Percentiles rank a stretch among this genome's conserved stretches.
These are phyloP conservation scores for Cyclotella atomus DNA, from an alignment of 108 stramenopile species.

Conservation along the genomic window DNA sequence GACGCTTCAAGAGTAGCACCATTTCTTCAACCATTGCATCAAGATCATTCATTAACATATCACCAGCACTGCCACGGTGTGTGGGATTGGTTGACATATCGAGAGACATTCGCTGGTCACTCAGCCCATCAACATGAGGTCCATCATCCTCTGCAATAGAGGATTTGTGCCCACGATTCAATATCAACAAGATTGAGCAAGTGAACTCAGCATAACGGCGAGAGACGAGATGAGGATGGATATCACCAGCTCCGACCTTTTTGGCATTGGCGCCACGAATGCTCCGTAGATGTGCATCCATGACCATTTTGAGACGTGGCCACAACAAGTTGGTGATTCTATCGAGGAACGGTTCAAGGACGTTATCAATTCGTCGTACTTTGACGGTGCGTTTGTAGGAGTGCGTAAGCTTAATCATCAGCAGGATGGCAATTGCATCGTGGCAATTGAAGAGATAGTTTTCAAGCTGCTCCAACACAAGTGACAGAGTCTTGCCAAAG, in stretches of 20 bases:
- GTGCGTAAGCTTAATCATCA: slow-evolving; percentile 98
- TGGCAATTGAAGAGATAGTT: slow-evolving; percentile 95
- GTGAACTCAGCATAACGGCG: slow-evolving; percentile 97
- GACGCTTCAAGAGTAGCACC: slow-evolving; percentile 75
- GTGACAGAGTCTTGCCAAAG: slow-evolving; percentile 84
- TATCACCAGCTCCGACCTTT: slow-evolving; percentile 89
- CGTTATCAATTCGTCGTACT: slow-evolving; percentile 78
- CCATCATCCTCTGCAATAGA: slow-evolving; percentile 5
- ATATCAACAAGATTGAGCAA: slow-evolving; percentile 87
- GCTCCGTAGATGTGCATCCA: slow-evolving; percentile 92
- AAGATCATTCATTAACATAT: slow-evolving; percentile 86
- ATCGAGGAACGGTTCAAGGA: slow-evolving; percentile 95
- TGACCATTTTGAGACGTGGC: slow-evolving; percentile 96
- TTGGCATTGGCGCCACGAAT: slow-evolving; percentile 82
- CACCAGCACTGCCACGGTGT: slow-evolving; percentile 71
- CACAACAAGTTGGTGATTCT: slow-evolving; percentile 90
- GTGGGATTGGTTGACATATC: slow-evolving; percentile 14
- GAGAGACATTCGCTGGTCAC: neutral
- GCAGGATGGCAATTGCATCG: slow-evolving; percentile 94
- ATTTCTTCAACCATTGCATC: slow-evolving; percentile 77
- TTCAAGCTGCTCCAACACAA: slow-evolving; percentile 95
- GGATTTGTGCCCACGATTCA: slow-evolving; percentile 77
- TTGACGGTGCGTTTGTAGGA: slow-evolving; percentile 89
- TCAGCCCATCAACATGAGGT: neutral
- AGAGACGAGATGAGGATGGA: slow-evolving; percentile 95